Evolutionary conservation across 306 rosid genomes (phyloP).

Genomic region (Mimosa pudica): DNA sequence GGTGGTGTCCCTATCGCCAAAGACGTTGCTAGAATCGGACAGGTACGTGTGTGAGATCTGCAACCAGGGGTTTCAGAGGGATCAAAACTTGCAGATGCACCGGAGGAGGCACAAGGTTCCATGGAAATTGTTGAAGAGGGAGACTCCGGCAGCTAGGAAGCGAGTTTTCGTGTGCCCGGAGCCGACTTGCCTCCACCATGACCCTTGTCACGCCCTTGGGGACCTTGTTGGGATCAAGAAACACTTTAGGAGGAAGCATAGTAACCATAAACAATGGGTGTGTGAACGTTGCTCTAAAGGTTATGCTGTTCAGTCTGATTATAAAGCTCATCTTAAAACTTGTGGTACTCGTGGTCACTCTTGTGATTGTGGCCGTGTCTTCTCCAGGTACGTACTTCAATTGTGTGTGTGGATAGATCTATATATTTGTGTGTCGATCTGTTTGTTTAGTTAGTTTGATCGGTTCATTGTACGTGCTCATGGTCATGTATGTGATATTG

Average conservation of each 20-base stretch:
- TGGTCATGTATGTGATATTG: background rate
- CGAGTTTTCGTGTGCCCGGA: conserved; percentile 23
- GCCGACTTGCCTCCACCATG: conserved; percentile 27
- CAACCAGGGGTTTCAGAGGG: conserved; percentile 30
- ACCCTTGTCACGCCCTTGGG: conserved; percentile 63
- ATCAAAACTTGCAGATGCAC: conserved; percentile 92
- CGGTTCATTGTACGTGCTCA: too few relatives aligned
- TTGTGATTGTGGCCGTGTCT: conserved; percentile 95
- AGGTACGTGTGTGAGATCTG: conserved; percentile 29
- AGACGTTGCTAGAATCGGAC: conserved; percentile 24
- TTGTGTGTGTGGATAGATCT: conserved; percentile 12
- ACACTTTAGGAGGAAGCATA: conserved; percentile 89
- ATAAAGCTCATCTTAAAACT: conserved; percentile 95
- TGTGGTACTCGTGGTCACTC: conserved; percentile 98
- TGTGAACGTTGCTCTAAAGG: conserved; percentile 88
- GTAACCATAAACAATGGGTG: conserved; percentile 95
- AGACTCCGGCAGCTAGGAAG: conserved; percentile 23
- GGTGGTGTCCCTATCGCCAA: conserved; percentile 92
- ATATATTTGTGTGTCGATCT: background rate
- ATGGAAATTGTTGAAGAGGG: conserved; percentile 25
- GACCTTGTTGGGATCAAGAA: conserved; percentile 97
- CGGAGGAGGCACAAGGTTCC: conserved; percentile 32
- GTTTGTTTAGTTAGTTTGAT: background rate
- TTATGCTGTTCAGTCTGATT: conserved; percentile 97
- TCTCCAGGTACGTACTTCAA: conserved; percentile 64